Percentiles rank a stretch among this genome's conserved stretches.
Evolutionary conservation across 257 asterid genomes (phyloP).

Genomic region (Scutellaria minor): DNA sequence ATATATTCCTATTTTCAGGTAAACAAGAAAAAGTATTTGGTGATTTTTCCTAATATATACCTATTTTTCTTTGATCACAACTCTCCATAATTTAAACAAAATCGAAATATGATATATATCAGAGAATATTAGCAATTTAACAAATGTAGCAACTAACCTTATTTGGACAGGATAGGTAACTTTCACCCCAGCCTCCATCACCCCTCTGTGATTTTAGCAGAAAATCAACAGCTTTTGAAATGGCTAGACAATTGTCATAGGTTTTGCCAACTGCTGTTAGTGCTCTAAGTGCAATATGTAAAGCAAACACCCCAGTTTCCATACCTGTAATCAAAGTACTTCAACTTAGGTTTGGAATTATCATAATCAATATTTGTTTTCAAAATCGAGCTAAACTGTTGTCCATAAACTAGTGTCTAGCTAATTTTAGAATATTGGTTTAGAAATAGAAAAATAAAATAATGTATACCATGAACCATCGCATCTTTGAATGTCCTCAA

Average conservation of each 20-base stretch:
- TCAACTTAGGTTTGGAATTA: too few relatives aligned
- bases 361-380: too few relatives aligned
- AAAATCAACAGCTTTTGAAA: slow-evolving; percentile 65
- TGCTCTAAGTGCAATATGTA: not conserved
- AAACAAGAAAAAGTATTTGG: not conserved
- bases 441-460: too few relatives aligned
- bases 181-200: slow-evolving; percentile 93
- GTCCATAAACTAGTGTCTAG: too few relatives aligned
- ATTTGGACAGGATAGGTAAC: slow-evolving; percentile 74
- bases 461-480: too few relatives aligned
- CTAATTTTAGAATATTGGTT: too few relatives aligned
- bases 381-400: too few relatives aligned
- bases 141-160: slow-evolving; percentile 43
- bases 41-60: not conserved
- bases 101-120: too few relatives aligned
- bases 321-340: not conserved
- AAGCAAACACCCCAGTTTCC: slow-evolving; percentile 18
- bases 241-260: slow-evolving; percentile 39
- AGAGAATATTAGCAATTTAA: too few relatives aligned
- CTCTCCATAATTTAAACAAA: too few relatives aligned
- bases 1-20: slow-evolving; percentile 7
- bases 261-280: not conserved
- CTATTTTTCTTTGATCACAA: too few relatives aligned
- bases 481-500: too few relatives aligned
- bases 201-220: slow-evolving; percentile 58